phyloP scores from a whole-genome alignment of 805 yeast genomes.

The Saturnispora galanensis region DNA sequence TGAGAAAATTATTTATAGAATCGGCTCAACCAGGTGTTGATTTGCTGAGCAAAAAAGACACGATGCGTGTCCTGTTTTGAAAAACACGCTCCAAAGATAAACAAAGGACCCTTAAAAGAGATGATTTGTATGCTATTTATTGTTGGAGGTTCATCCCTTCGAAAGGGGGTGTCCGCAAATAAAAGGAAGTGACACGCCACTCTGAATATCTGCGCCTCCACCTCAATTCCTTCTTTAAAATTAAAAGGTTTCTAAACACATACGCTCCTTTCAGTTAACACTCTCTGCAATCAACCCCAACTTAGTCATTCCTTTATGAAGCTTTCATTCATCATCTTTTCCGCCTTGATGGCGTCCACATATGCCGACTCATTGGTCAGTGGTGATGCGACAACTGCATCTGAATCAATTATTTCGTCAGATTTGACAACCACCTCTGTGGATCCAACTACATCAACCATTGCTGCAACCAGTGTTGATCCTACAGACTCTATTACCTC shows the following conservation, averaged over 20 bases:
- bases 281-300: background rate
- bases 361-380: background rate
- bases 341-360: background rate
- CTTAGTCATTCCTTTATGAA: slow-evolving; percentile 5
- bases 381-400: background rate
- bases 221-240: background rate
- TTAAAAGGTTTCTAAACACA: background rate
- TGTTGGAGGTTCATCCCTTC: no score
- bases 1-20: background rate
- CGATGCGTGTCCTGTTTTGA: background rate
- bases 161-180: no score
- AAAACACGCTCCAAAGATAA: background rate
- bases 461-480: background rate
- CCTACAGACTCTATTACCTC: background rate
- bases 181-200: no score
- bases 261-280: background rate
- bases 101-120: background rate
- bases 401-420: background rate
- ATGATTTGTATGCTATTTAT: background rate
- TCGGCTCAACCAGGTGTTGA: background rate
- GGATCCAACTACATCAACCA: background rate
- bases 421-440: background rate
- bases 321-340: background rate
- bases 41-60: slow-evolving; percentile 1
- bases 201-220: background rate